Conservation (phyloP, 2,329 filamentous ascomycete species). For the Pseudogymnoascus sp. region DNA sequence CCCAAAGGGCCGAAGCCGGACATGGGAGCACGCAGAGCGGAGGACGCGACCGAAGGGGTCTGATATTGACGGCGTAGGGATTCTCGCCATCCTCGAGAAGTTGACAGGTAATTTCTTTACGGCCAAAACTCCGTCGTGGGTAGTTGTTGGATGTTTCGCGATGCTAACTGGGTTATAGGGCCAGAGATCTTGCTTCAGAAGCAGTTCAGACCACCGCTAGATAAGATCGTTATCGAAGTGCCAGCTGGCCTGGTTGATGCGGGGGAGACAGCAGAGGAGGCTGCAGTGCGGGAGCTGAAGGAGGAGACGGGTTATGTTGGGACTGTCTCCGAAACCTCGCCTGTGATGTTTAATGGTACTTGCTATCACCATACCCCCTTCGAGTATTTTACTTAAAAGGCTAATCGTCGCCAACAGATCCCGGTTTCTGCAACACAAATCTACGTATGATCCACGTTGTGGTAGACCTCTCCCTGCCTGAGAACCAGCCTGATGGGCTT, state of each 20-base stretch:
- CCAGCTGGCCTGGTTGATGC: conserved; percentile 58
- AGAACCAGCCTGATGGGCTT: conserved; percentile 36
- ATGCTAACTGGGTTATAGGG: conserved; percentile 22
- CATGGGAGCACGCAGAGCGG: conserved; percentile 69
- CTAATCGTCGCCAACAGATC: conserved; percentile 33
- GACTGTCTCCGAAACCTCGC: conserved; percentile 46
- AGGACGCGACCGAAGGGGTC: conserved; percentile 53
- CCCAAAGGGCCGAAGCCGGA: conserved; percentile 48
- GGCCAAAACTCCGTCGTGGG: neutral
- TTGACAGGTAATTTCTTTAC: conserved; percentile 33
- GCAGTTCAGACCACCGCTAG: conserved; percentile 57
- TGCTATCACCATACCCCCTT: neutral
- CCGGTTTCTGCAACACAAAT: conserved; percentile 61
- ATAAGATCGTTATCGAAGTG: conserved; percentile 53
- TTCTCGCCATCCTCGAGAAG: conserved; percentile 59
- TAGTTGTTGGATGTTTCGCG: neutral
- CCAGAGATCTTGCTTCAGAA: conserved; percentile 57
- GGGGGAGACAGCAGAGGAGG: conserved; percentile 53
- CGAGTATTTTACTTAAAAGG: neutral
- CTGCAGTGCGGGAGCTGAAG: conserved; percentile 55
- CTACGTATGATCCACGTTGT: conserved; percentile 46
- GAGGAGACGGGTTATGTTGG: conserved; percentile 63
- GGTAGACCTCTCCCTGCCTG: conserved; percentile 37
- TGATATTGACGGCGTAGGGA: conserved; percentile 65
- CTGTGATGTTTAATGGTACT: conserved; percentile 56